phyloP scores from a whole-genome alignment of 192 early-diverging fungal species.

The Podila verticillata region DNA sequence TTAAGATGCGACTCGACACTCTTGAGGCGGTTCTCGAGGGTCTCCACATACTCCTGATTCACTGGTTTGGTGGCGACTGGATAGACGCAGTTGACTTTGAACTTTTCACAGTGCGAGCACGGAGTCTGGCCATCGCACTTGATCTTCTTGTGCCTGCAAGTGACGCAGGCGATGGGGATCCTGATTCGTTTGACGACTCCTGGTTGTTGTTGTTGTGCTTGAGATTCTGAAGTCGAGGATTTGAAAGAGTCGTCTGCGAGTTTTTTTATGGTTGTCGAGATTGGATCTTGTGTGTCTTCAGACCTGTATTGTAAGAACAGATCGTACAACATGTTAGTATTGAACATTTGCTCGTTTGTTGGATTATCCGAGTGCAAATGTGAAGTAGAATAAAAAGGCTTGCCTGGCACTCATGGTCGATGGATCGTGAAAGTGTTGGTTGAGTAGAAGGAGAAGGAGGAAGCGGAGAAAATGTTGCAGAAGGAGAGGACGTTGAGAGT shows the following conservation, averaged over 20 bases:
- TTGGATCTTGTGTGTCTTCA: not conserved
- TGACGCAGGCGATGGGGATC: slow-evolving; percentile 55
- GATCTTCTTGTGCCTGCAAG: slow-evolving; percentile 52
- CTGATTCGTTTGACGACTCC: slow-evolving; percentile 16
- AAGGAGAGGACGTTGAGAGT: too few relatives aligned
- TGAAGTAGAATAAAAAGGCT: too few relatives aligned
- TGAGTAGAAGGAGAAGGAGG: too few relatives aligned
- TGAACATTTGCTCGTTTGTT: too few relatives aligned
- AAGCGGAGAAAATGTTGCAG: too few relatives aligned
- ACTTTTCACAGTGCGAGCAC: slow-evolving; percentile 52
- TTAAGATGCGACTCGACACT: slow-evolving; percentile 32
- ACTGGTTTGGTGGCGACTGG: slow-evolving; percentile 44
- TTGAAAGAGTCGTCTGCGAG: not conserved
- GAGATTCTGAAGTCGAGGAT: not conserved
- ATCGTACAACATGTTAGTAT: too few relatives aligned
- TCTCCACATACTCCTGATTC: slow-evolving; percentile 40
- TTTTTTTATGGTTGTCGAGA: not conserved
- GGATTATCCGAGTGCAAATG: too few relatives aligned
- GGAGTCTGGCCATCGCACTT: slow-evolving; percentile 55
- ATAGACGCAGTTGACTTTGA: slow-evolving; percentile 22
- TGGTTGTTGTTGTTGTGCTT: not conserved
- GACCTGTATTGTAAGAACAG: too few relatives aligned
- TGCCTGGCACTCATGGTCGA: too few relatives aligned
- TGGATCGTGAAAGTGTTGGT: too few relatives aligned
- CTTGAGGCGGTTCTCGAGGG: slow-evolving; percentile 39